A percentile compares a stretch with the other conserved stretches of the same genome.
phyloP scores from a whole-genome alignment of 164 flowering plant genomes.

The Annona cherimola region DNA sequence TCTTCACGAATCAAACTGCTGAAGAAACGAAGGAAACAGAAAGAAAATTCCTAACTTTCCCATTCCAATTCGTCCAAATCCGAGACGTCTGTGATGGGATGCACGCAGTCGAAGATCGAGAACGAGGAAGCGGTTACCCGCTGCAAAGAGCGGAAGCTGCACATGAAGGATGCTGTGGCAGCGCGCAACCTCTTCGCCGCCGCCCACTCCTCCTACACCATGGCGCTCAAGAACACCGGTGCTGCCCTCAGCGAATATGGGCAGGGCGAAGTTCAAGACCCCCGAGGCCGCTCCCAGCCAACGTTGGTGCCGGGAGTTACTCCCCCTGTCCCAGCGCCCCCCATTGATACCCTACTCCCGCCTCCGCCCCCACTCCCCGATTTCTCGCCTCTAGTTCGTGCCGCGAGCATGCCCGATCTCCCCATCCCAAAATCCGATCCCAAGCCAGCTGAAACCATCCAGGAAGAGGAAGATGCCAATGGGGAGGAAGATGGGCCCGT shows the following conservation, averaged over 20 bases:
- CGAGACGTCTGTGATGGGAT: slow-evolving; percentile 49
- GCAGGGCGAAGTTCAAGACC: slow-evolving; percentile 50
- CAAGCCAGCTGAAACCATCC: slow-evolving; percentile 21
- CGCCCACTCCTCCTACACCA: no score
- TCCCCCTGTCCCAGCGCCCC: slow-evolving; percentile 36
- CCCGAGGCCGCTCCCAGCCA: not conserved
- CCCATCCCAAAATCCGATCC: slow-evolving; percentile 21
- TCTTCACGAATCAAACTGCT: not conserved
- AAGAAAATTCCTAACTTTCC: not conserved
- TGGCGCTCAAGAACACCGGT: slow-evolving; percentile 75
- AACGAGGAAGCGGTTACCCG: slow-evolving; percentile 75
- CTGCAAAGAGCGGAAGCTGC: no score
- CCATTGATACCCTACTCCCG: slow-evolving; percentile 56
- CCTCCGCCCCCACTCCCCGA: slow-evolving; percentile 40
- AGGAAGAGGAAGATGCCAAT: slow-evolving; percentile 34
- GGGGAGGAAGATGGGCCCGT: slow-evolving; percentile 14
- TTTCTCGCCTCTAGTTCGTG: slow-evolving; percentile 38
- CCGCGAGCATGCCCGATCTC: slow-evolving; percentile 59
- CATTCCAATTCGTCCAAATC: not conserved
- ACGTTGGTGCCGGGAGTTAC: slow-evolving; percentile 3
- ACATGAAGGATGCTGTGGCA: no score
- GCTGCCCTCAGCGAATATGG: slow-evolving; percentile 86
- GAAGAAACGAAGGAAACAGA: not conserved
- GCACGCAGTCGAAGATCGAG: slow-evolving; percentile 85
- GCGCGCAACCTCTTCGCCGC: no score